Evolutionary conservation across 305 asterid species (phyloP), one percentile per base, ranked within the genome.

Genomic region (Fraxinus baroniana): DNA sequence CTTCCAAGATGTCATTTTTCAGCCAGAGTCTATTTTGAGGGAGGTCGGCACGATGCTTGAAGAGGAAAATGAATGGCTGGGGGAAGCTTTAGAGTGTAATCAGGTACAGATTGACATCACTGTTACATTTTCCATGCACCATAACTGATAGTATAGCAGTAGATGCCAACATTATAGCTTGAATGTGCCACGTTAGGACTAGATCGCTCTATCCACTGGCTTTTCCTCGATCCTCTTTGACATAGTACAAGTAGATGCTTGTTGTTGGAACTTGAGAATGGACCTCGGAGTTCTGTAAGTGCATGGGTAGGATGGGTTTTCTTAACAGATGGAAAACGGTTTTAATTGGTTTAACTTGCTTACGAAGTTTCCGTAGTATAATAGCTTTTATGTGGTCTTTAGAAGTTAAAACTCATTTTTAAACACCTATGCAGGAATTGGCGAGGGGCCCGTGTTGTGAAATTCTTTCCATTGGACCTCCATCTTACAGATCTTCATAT

Each of bases 21-120:
- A 83, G 90, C 86, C n/a, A n/a, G n/a, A n/a, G n/a, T n/a, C n/a
- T n/a, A n/a, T n/a, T n/a, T n/a, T n/a, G n/a, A n/a, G n/a, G n/a
- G n/a, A n/a, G n/a, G n/a, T n/a, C n/a, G n/a, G n/a, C 85, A 75
- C 81, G 86, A 85, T 89, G 84, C 85, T 81, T 86, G 95, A 86
- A 80, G 91, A 85, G 84, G 91, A 86, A 78, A 90, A 84, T 85
- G 91, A 87, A 77, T 79, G 85, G 73, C 84, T 86, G 74, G 93
- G 89, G 75, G 93, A 92, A 82, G 87, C n/a, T n/a, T n/a, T n/a
- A 80, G 91, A 89, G 82, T 91, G 97, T n/a, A n/a, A n/a, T 94
- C 95, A 94, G 97, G 99, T 94, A 91, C 75, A 22, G n/a, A 37
- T 35, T 86, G 26, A 85, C 75, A 39, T 78, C 20, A 2, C 57